A percentile compares a stretch with the other conserved stretches of the same genome.
These are phyloP conservation scores for Leucaena leucocephala DNA, from an alignment of 306 rosid species.

Conservation along the genomic window DNA sequence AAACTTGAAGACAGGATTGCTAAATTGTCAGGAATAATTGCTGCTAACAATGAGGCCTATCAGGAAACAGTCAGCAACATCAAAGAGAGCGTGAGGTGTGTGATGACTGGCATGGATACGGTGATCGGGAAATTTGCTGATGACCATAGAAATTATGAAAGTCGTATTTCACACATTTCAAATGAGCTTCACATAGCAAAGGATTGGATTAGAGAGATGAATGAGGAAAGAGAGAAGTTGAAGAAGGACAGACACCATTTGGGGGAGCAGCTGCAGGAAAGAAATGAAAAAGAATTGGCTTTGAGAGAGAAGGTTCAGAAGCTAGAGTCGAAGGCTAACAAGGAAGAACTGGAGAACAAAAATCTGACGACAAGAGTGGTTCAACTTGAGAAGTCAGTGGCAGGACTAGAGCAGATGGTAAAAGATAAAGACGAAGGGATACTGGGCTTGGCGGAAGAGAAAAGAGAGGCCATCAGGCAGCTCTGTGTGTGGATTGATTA, in stretches of 20 bases:
- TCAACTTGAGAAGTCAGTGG: slow-evolving; percentile 65
- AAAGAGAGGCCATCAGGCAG: slow-evolving; percentile 92
- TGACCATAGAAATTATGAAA: slow-evolving; percentile 42
- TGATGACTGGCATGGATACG: slow-evolving; percentile 53
- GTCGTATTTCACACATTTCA: slow-evolving; percentile 47
- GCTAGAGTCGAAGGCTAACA: slow-evolving; percentile 58
- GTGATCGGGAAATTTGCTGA: slow-evolving; percentile 51
- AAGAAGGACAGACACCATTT: slow-evolving; percentile 48
- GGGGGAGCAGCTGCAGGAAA: slow-evolving; percentile 51
- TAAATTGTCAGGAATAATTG: slow-evolving; percentile 50
- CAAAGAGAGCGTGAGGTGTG: slow-evolving; percentile 42
- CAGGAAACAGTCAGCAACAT: slow-evolving; percentile 46
- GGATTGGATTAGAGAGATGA: slow-evolving; percentile 52
- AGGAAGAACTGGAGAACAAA: slow-evolving; percentile 65
- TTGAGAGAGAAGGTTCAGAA: slow-evolving; percentile 51
- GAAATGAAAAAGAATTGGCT: slow-evolving; percentile 45
- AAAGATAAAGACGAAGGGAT: slow-evolving; percentile 72
- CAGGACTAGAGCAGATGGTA: slow-evolving; percentile 63
- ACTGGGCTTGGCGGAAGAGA: slow-evolving; percentile 79
- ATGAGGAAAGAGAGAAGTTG: slow-evolving; percentile 49
- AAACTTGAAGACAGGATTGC: slow-evolving; percentile 64
- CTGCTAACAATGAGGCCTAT: slow-evolving; percentile 62
- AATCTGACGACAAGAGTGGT: slow-evolving; percentile 53
- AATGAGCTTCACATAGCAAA: slow-evolving; percentile 59
- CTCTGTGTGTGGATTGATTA: slow-evolving; percentile 92